Conservation (phyloP, 2,329 filamentous ascomycete species). For the Cordyceps militaris region DNA sequence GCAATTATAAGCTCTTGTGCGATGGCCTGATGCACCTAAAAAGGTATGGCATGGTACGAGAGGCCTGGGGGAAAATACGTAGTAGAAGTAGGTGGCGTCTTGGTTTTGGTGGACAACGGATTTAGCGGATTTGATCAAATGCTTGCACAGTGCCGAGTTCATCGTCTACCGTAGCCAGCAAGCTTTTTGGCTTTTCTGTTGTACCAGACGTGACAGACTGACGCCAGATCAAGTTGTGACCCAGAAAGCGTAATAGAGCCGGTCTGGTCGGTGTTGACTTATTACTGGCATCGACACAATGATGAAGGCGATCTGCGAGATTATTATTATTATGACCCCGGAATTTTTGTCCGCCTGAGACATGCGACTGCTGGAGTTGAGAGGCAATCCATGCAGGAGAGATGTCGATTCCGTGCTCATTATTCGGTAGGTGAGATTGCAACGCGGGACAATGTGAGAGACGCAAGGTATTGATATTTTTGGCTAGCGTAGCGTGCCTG, state of each 20-base stretch:
- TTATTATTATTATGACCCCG: too few species aligned
- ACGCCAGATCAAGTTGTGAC: not conserved
- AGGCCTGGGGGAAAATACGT: too few species aligned
- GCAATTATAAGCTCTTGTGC: not conserved
- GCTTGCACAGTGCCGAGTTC: not conserved
- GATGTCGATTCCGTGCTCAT: not conserved
- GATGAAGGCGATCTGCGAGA: too few species aligned
- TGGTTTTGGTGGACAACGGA: not conserved
- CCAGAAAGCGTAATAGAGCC: too few species aligned
- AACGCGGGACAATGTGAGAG: not conserved
- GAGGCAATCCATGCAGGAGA: not conserved
- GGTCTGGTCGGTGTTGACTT: too few species aligned
- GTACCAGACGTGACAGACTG: not conserved
- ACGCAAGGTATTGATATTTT: too few species aligned
- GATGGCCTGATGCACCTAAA: not conserved
- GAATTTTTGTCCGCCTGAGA: slow-evolving; percentile 4
- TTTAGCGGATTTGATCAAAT: not conserved
- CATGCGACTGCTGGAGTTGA: not conserved
- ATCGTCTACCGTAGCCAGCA: not conserved
- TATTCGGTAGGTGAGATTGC: not conserved
- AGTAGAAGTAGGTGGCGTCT: not conserved
- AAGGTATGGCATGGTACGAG: not conserved
- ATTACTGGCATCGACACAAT: too few species aligned
- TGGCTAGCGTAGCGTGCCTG: too few species aligned
- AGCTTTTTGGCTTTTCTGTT: not conserved